A percentile compares a stretch with the other conserved stretches of the same genome.
Evolutionary conservation across 345 rosid genomes (phyloP).

Genomic region (Salix udensis): DNA sequence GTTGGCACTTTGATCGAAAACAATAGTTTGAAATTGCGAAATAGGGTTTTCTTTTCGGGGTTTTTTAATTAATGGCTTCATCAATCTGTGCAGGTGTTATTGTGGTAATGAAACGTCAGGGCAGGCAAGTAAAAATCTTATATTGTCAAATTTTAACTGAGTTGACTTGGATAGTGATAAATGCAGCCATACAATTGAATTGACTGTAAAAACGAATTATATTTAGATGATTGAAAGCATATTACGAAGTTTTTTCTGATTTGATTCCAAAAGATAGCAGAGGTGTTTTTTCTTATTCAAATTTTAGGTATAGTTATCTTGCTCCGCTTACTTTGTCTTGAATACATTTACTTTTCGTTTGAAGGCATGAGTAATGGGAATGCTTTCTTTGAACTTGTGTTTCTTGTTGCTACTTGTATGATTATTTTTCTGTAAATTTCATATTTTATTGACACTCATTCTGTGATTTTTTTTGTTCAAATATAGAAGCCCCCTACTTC

Average conservation of each 20-base stretch:
- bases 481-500: constrained; percentile 60
- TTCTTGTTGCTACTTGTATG: neutral
- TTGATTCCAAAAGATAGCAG: neutral
- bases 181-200: neutral
- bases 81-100: constrained; percentile 55
- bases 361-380: neutral
- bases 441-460: neutral
- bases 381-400: neutral
- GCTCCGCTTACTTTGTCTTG: neutral
- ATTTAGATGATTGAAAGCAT: neutral
- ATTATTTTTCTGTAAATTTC: neutral
- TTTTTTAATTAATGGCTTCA: neutral
- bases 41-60: neutral
- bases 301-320: neutral
- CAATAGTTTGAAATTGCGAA: neutral
- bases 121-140: constrained; percentile 46
- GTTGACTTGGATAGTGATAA: neutral
- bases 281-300: neutral
- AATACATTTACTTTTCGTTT: neutral
- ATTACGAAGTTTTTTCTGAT: neutral
- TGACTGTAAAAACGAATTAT: neutral
- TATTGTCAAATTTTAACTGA: neutral
- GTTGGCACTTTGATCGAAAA: too few species aligned
- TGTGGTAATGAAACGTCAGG: constrained; percentile 56
- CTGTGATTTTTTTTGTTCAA: constrained; percentile 6